phyloP scores from a whole-genome alignment of 768 basidiomycete species.

The Boletus rex-veris region DNA sequence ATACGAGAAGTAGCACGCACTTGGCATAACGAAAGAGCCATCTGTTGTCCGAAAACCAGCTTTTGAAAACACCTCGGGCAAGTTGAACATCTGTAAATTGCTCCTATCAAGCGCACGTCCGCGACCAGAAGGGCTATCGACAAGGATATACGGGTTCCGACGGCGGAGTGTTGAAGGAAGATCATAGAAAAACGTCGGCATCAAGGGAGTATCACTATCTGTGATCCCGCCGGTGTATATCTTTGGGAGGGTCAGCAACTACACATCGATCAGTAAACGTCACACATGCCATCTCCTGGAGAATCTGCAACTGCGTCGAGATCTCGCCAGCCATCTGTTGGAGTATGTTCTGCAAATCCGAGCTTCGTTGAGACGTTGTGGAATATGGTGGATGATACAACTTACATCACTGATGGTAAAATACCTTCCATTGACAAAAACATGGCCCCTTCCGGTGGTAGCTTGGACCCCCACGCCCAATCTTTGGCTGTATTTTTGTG shows the following conservation, averaged over 20 bases:
- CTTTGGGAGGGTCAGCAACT: constrained; percentile 30
- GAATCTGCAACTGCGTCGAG: constrained; percentile 54
- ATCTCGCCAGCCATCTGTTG: constrained; percentile 43
- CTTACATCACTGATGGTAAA: constrained; percentile 64
- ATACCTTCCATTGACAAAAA: constrained; percentile 89
- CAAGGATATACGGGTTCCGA: constrained; percentile 75
- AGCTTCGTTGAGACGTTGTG: not conserved
- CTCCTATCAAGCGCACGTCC: constrained; percentile 9
- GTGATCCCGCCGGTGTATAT: constrained; percentile 56
- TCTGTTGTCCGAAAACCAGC: constrained; percentile 40
- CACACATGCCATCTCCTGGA: constrained; percentile 66
- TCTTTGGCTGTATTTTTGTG: constrained; percentile 53
- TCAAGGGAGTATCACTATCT: constrained; percentile 47
- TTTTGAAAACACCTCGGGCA: constrained; percentile 29
- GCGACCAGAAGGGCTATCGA: constrained; percentile 37
- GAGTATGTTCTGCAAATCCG: constrained; percentile 17
- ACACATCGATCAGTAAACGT: not conserved
- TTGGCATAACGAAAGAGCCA: constrained; percentile 59
- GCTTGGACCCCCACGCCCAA: constrained; percentile 45
- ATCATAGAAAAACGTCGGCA: constrained; percentile 86
- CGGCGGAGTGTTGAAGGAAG: constrained; percentile 66
- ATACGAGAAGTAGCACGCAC: constrained; percentile 36
- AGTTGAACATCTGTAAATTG: constrained; percentile 22
- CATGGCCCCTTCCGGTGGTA: constrained; percentile 51
- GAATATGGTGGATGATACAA: constrained; percentile 1